Base-by-base conservation (phyloP, 148 eudicot species). In the Polygonum aviculare region DNA sequence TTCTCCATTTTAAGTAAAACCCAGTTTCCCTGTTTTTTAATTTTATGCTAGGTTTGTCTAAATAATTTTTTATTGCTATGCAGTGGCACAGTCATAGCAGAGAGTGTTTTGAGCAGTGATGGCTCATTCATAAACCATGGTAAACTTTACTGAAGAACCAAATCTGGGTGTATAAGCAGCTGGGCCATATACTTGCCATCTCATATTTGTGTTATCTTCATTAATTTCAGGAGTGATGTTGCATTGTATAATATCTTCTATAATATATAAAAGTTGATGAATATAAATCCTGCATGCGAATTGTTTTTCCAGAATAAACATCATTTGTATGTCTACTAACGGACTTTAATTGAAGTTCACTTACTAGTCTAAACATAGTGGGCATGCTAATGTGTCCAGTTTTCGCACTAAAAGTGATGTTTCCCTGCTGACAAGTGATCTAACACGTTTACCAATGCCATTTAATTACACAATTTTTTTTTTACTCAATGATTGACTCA, bases 41-140 rank as follows among this genome's bases (percentile, higher is more conserved):
- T 67, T 38, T 5, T 15, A 67, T 67, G 72, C 16, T 16, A 67
- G 14, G 44, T 36, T 67, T 1, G 6, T 67, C 72, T 67, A 67
- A 35, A 35, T 67, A 4, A 10, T 67, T 67, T 39, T 44, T 57
- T 21, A 57, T 57, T 38, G 21, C 45, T 67, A 77, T 87, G 92
- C 92, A 94, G 98, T 75, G 98, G 98, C 18, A 83, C 89, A 51
- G 89, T 94, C 76, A 94, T 94, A 84, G 98, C 98, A 14, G 90
- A 94, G 88, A 90, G 97, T 75, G 83, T 87, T 76, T 83, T 90
- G 33, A 79, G 82, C 78, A 85, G 86, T 79, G 87, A 83, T 77
- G 84, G 74, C 47, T 77, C 89, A 38, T 82, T 87, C 74, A 81
- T 85, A 72, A 85, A 75, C 78, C 88, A 94, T 21, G 97, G 98